Percentiles rank a stretch among this genome's conserved stretches.
Conservation (phyloP, 2,329 filamentous ascomycete genomes). For the Aspergillus texensis region DNA sequence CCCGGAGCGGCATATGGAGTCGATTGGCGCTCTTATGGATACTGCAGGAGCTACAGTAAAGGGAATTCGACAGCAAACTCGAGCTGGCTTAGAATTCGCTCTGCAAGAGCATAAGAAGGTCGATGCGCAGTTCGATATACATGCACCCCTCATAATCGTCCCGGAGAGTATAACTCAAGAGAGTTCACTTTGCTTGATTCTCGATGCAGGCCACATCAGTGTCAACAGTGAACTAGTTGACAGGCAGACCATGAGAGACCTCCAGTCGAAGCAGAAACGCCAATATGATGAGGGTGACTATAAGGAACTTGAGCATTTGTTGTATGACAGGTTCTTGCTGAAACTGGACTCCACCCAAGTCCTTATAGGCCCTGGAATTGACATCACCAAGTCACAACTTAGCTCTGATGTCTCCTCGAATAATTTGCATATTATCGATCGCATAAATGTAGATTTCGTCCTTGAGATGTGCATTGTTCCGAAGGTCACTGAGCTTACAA, state of each 20-base stretch:
- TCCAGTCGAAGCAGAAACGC: slow-evolving; percentile 87
- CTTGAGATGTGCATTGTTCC: slow-evolving; percentile 98
- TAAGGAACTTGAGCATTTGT: slow-evolving; percentile 81
- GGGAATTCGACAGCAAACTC: slow-evolving; percentile 89
- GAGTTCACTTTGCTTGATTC: slow-evolving; percentile 82
- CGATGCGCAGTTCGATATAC: slow-evolving; percentile 92
- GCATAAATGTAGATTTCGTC: slow-evolving; percentile 95
- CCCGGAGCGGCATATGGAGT: slow-evolving; percentile 97
- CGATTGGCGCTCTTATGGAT: slow-evolving; percentile 93
- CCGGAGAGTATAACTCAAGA: slow-evolving; percentile 86
- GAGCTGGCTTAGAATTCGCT: slow-evolving; percentile 93
- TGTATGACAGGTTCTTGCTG: slow-evolving; percentile 97
- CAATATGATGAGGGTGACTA: slow-evolving; percentile 88
- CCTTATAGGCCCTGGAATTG: slow-evolving; percentile 89
- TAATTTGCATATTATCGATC: slow-evolving; percentile 86
- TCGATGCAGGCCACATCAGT: slow-evolving; percentile 95
- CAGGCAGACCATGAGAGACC: slow-evolving; percentile 81
- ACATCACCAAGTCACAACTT: slow-evolving; percentile 83
- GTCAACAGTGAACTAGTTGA: slow-evolving; percentile 94
- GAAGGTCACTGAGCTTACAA: slow-evolving; percentile 89
- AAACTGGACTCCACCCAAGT: slow-evolving; percentile 94
- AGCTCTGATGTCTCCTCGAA: slow-evolving; percentile 67
- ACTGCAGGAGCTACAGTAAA: slow-evolving; percentile 94
- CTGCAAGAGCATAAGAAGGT: slow-evolving; percentile 97
- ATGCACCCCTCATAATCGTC: slow-evolving; percentile 93